Evolutionary conservation across 2,329 filamentous ascomycete species (phyloP).

Genomic region (Xylariaceae sp.): DNA sequence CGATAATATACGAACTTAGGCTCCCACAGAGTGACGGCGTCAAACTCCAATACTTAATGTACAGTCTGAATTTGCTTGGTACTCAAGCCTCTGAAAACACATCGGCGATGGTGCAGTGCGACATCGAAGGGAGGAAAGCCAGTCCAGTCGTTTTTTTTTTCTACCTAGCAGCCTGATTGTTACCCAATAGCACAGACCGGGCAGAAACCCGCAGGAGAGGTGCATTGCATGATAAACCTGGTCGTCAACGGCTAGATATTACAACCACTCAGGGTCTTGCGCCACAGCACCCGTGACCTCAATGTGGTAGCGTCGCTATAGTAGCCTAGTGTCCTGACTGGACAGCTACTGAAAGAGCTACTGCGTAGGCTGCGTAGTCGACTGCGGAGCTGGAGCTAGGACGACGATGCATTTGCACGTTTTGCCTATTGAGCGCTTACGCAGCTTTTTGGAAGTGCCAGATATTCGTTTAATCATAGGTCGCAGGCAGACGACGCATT

Average conservation of each 20-base stretch:
- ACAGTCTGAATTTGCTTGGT: conserved; percentile 17
- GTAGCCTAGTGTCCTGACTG: conserved; percentile 24
- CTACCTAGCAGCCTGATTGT: conserved; percentile 24
- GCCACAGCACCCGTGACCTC: conserved; percentile 27
- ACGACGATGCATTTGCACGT: conserved; percentile 7
- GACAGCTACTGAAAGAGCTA: conserved; percentile 17
- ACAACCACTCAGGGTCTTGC: conserved; percentile 23
- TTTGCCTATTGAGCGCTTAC: too few relatives aligned
- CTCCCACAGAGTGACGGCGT: conserved; percentile 1
- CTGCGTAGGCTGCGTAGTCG: conserved; percentile 20
- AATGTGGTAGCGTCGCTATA: conserved; percentile 19
- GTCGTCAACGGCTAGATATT: conserved; percentile 12
- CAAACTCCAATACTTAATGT: background rate
- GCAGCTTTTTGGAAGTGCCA: too few relatives aligned
- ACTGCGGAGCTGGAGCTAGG: conserved; percentile 9
- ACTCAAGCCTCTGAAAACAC: conserved; percentile 9
- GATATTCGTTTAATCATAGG: too few relatives aligned
- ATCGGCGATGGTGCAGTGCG: conserved; percentile 19
- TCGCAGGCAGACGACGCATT: too few relatives aligned
- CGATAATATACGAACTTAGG: background rate
- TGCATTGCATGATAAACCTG: conserved; percentile 19
- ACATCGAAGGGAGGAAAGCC: conserved; percentile 18
- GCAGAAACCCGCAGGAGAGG: conserved; percentile 21
- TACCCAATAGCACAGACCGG: conserved; percentile 21
- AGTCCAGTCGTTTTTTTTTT: conserved; percentile 22